phyloP scores from a whole-genome alignment of 305 asterid genomes.

The Caryopteris hybrid region DNA sequence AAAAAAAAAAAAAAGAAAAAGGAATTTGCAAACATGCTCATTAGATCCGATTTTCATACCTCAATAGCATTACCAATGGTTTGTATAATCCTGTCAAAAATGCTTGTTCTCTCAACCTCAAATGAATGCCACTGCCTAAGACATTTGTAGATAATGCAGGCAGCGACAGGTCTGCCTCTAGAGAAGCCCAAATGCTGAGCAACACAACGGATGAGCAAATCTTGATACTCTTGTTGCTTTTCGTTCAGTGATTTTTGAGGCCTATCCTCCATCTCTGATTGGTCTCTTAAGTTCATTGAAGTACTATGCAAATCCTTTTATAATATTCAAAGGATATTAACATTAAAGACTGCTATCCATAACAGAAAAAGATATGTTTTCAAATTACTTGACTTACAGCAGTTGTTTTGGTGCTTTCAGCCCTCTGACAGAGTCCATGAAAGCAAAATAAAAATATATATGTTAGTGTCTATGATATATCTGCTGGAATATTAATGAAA shows the following conservation, averaged over 20 bases:
- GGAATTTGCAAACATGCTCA: neutral
- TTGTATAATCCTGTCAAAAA: constrained; percentile 92
- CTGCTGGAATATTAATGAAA: constrained; percentile 15
- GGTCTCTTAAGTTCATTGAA: constrained; percentile 70
- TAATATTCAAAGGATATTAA: constrained; percentile 19
- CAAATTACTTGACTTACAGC: constrained; percentile 50
- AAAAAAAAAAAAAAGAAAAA: too few species aligned
- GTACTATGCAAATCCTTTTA: constrained; percentile 81
- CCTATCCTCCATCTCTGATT: constrained; percentile 76
- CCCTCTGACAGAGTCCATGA: constrained; percentile 48
- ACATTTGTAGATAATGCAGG: constrained; percentile 96
- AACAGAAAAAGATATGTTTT: constrained; percentile 8
- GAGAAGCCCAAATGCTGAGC: constrained; percentile 98
- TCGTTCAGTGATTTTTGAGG: constrained; percentile 96
- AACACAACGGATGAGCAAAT: constrained; percentile 89
- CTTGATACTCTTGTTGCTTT: constrained; percentile 99
- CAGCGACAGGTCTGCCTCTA: constrained; percentile 90
- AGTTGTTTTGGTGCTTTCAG: constrained; percentile 57
- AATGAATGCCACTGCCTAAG: constrained; percentile 98
- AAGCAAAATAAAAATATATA: constrained; percentile 4
- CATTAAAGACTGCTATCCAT: constrained; percentile 18
- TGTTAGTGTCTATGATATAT: constrained; percentile 24
- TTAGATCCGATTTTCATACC: constrained; percentile 39
- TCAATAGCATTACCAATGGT: constrained; percentile 95
- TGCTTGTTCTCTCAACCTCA: constrained; percentile 95